Evolutionary conservation across 495 filamentous ascomycete genomes (phyloP).

Genomic region (Aspergillus sparsus): DNA sequence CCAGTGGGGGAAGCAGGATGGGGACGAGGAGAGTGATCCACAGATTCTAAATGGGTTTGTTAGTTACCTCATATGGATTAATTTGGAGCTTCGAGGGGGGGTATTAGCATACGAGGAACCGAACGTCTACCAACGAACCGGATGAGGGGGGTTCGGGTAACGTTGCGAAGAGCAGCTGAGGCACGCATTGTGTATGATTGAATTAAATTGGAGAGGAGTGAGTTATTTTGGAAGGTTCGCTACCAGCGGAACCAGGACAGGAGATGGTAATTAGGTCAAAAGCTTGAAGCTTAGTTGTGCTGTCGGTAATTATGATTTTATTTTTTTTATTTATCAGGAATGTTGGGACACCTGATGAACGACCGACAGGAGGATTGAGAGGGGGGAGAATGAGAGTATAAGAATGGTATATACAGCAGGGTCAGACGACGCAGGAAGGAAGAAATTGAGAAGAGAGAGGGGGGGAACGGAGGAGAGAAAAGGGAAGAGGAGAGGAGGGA

Average conservation of each 20-base stretch:
- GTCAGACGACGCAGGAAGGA: conserved; percentile 22
- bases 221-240: conserved; percentile 1
- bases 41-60: conserved; percentile 49
- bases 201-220: conserved; percentile 19
- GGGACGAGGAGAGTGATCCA: conserved; percentile 68
- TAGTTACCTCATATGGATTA: neutral
- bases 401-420: conserved; percentile 19
- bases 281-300: neutral
- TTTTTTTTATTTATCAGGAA: neutral
- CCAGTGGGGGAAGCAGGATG: conserved; percentile 66
- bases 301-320: neutral
- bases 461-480: conserved; percentile 25
- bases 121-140: conserved; percentile 88
- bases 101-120: conserved; percentile 66
- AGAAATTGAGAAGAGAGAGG: conserved; percentile 22
- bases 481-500: conserved; percentile 10
- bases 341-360: neutral
- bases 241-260: conserved; percentile 21
- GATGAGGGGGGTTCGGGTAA: conserved; percentile 79
- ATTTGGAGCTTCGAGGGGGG: neutral
- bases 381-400: conserved; percentile 4
- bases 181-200: conserved; percentile 57
- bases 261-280: conserved; percentile 12
- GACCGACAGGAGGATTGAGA: conserved; percentile 7
- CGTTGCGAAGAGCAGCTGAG: conserved; percentile 66